A percentile compares a stretch with the other conserved stretches of the same genome.
phyloP scores from a whole-genome alignment of 768 basidiomycete genomes.

The Pleurotus platypus region DNA sequence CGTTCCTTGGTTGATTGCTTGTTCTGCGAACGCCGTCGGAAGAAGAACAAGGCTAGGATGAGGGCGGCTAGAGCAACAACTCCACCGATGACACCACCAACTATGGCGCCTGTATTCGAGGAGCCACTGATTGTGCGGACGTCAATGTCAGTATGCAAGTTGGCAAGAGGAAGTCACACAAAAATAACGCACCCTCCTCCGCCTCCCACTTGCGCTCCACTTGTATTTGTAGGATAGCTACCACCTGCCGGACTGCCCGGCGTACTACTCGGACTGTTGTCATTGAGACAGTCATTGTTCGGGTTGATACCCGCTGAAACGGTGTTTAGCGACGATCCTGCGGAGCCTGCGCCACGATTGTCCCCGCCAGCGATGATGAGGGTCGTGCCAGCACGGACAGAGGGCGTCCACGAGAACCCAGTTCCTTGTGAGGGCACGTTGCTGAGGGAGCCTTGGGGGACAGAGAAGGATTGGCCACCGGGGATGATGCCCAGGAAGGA shows the following conservation, averaged over 20 bases:
- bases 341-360: conserved; percentile 59
- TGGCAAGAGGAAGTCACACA: neutral
- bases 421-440: conserved; percentile 41
- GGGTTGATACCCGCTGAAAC: conserved; percentile 49
- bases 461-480: conserved; percentile 70
- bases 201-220: conserved; percentile 27
- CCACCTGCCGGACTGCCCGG: conserved; percentile 76
- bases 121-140: conserved; percentile 5
- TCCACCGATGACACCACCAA: conserved; percentile 58
- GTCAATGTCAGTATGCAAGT: conserved; percentile 9
- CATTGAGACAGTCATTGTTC: conserved; percentile 52
- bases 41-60: conserved; percentile 43
- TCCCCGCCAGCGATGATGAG: conserved; percentile 70
- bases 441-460: conserved; percentile 51
- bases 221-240: conserved; percentile 55
- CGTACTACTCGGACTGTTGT: conserved; percentile 71
- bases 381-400: conserved; percentile 61
- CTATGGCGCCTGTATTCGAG: conserved; percentile 46
- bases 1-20: conserved; percentile 45
- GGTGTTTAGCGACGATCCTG: conserved; percentile 58
- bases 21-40: conserved; percentile 40
- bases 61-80: conserved; percentile 38
- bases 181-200: conserved; percentile 14
- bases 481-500: conserved; percentile 73
- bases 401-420: conserved; percentile 69